These are phyloP conservation scores for Endothia cerciana DNA, from an alignment of 2,329 filamentous ascomycete species.

Conservation along the genomic window DNA sequence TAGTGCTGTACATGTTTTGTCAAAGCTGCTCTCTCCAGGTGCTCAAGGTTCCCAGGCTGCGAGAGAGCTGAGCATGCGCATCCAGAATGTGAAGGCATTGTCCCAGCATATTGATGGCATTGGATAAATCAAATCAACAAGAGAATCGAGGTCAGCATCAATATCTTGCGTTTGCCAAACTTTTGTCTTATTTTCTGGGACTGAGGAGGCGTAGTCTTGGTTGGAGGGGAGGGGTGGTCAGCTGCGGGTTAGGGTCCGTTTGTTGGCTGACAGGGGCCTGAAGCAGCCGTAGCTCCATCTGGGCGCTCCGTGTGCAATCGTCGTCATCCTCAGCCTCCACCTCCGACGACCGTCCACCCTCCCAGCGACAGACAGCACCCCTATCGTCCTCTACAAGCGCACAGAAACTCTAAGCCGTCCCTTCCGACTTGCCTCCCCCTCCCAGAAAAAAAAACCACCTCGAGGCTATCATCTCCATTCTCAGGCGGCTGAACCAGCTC, in stretches of 20 bases:
- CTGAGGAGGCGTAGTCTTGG: background rate
- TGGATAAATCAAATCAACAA: too few species aligned
- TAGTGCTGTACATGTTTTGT: too few species aligned
- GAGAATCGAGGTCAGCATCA: too few species aligned
- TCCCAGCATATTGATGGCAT: too few species aligned
- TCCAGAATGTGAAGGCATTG: too few species aligned
- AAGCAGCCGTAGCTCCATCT: conserved; percentile 21
- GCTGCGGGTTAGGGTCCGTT: conserved; percentile 25
- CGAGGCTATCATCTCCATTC: background rate
- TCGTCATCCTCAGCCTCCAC: conserved; percentile 29
- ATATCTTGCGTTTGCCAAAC: too few species aligned
- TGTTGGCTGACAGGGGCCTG: conserved; percentile 12
- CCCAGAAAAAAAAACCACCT: background rate
- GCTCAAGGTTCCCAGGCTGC: background rate
- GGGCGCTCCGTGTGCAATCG: conserved; percentile 17
- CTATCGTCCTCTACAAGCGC: background rate
- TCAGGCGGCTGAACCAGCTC: background rate
- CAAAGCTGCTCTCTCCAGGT: background rate
- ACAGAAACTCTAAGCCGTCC: background rate
- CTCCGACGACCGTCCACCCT: conserved; percentile 14
- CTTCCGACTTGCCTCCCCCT: background rate
- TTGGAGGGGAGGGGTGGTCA: background rate
- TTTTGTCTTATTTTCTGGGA: too few species aligned
- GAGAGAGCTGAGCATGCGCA: background rate
- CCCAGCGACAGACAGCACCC: background rate